Evolutionary conservation across 345 rosid genomes (phyloP).

Genomic region (Pseudoturritis turrita): DNA sequence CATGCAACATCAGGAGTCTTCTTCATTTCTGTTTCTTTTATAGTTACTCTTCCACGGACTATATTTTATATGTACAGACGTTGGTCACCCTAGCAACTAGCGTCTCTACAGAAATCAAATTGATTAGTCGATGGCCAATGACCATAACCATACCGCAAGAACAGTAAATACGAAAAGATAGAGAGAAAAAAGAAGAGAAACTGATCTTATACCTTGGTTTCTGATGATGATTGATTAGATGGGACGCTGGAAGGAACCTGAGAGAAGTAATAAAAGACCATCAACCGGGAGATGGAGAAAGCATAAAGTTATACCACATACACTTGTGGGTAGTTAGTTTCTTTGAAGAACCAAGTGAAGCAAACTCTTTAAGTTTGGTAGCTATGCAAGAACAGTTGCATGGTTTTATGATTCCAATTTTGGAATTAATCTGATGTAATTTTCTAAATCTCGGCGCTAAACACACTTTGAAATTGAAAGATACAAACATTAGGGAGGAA

Average conservation of each 20-base stretch:
- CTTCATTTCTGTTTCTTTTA: not conserved
- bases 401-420: not conserved
- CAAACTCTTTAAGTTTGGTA: not conserved
- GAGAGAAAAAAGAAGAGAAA: not conserved
- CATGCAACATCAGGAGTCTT: slow-evolving; percentile 3
- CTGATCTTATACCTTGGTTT: slow-evolving; percentile 44
- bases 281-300: not conserved
- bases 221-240: slow-evolving; percentile 41
- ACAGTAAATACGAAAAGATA: not conserved
- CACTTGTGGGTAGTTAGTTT: not conserved
- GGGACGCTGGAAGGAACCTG: slow-evolving; percentile 73
- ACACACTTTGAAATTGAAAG: not conserved
- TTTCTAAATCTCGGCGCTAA: not conserved
- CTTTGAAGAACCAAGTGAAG: not conserved
- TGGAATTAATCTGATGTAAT: not conserved
- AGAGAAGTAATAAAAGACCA: slow-evolving; percentile 4
- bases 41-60: not conserved
- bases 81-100: not conserved
- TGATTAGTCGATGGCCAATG: not conserved
- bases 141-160: not conserved
- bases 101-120: not conserved
- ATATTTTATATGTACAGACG: not conserved
- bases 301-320: not conserved
- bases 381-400: not conserved
- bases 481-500: not conserved